phyloP scores from a whole-genome alignment of 805 yeast genomes.

The Wickerhamiella lipophila region DNA sequence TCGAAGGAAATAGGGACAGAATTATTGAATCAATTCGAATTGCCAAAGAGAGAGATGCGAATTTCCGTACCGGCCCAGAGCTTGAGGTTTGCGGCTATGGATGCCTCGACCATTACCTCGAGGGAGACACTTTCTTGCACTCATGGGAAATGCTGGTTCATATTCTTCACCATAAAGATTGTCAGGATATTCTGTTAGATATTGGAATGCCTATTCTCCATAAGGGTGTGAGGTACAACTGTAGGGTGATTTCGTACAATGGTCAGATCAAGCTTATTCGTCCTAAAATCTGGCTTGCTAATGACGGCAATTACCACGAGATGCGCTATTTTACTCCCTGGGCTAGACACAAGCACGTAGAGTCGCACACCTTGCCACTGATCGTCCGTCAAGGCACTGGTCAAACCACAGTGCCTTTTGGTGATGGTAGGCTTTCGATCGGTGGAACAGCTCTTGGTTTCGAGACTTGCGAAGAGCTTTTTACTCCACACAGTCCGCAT shows the following conservation, averaged over 20 bases:
- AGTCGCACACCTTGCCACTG: constrained; percentile 60
- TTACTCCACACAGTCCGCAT: constrained; percentile 94
- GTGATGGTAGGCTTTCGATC: constrained; percentile 81
- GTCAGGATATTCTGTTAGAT: constrained; percentile 70
- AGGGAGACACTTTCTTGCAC: constrained; percentile 75
- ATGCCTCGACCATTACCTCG: constrained; percentile 70
- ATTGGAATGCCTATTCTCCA: constrained; percentile 91
- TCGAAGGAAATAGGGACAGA: constrained; percentile 91
- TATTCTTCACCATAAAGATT: constrained; percentile 52
- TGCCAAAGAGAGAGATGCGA: constrained; percentile 68
- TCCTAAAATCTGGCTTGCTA: constrained; percentile 87
- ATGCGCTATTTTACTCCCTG: constrained; percentile 97
- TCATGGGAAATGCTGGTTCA: constrained; percentile 90
- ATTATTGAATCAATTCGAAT: constrained; percentile 64
- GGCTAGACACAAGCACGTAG: constrained; percentile 66
- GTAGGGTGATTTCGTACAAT: constrained; percentile 72
- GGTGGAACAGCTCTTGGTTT: constrained; percentile 86
- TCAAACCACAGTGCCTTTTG: constrained; percentile 61
- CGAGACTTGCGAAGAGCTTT: constrained; percentile 95
- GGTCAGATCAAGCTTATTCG: constrained; percentile 72
- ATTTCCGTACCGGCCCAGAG: constrained; percentile 91
- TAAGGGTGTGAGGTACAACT: constrained; percentile 78
- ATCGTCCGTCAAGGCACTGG: constrained; percentile 51
- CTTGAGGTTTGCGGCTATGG: constrained; percentile 83
- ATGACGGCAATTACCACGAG: constrained; percentile 96